A percentile compares a stretch with the other conserved stretches of the same genome.
These are phyloP conservation scores for Solanum pimpinellifolium DNA, from an alignment of 257 asterid species.

Conservation along the genomic window DNA sequence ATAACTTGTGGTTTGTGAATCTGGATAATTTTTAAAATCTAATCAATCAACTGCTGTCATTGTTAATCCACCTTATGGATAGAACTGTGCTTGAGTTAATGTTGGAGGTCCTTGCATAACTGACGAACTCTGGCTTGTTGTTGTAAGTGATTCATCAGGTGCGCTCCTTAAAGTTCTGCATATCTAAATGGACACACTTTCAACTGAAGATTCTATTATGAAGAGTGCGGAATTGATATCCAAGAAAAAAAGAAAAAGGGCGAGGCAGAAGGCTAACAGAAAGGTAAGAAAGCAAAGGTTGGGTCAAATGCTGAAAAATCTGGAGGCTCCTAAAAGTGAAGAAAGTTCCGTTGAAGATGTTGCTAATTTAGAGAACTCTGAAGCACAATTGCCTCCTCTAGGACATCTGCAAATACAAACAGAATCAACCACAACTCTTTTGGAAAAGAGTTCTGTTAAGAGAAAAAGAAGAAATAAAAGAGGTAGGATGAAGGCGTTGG, in stretches of 20 bases:
- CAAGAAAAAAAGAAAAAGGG: conserved; percentile 5
- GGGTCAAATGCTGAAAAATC: conserved; percentile 12
- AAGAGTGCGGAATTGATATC: not conserved
- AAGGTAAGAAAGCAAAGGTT: conserved; percentile 7
- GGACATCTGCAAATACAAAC: conserved; percentile 14
- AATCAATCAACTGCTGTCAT: not conserved
- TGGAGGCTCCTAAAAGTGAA: conserved; percentile 2
- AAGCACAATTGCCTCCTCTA: not conserved
- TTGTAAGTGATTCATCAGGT: not conserved
- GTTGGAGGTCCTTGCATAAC: not conserved
- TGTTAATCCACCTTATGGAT: not conserved
- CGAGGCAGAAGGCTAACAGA: conserved; percentile 8
- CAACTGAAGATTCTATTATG: not conserved
- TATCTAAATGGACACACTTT: conserved; percentile 4
- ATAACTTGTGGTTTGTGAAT: not conserved
- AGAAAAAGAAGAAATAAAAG: conserved; percentile 6
- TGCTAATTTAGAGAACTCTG: not conserved
- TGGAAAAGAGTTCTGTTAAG: conserved; percentile 8
- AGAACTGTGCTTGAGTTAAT: not conserved
- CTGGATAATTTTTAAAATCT: not conserved
- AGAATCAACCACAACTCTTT: conserved; percentile 4
- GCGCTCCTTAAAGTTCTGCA: not conserved
- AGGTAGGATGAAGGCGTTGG: not conserved
- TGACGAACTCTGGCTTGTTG: not conserved
- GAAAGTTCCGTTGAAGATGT: conserved; percentile 1